Base-by-base conservation (phyloP, 1,139 yeast species). In the Scheffersomyces segobiensis region DNA sequence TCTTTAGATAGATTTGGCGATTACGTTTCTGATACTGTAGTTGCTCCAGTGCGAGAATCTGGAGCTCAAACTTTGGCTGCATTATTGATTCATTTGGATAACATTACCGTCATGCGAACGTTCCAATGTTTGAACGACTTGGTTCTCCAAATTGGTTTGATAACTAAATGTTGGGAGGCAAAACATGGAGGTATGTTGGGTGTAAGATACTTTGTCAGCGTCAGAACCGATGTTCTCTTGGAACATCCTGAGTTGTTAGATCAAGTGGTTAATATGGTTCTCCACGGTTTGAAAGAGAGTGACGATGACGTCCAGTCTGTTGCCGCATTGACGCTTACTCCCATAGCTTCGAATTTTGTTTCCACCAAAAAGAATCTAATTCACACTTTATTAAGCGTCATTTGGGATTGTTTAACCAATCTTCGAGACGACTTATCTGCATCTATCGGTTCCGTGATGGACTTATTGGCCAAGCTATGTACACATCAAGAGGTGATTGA, bases 131-230 rank as follows among this genome's bases (percentile, higher is more conserved):
- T 96, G 57, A 84, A 87, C 59, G 82, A 84, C 55, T 78, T 96
- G 58, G 92, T 93, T 0, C 73, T 90, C 57, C 99, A 96, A 72
- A 85, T 88, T 54, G 74, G 70, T 21, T 56, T 73, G 39, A 66
- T 72, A 24, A 79, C 83, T 7, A 77, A 75, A 53, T 83, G 89
- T 57, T 96, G 99, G 99, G 98, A 96, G 71, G 98, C 98, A 1
- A 91, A 96, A 60, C 99, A 96, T 78, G 99, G 99, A 63, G 99
- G 99, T 53, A 88, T 96, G 88, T 82, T 96, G 26, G 99, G 99
- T 0, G 80, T 96, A 57, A 80, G 97, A 59, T 96, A 96, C 73
- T 88, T 95, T 66, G 99, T 93, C 4, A 89, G 97, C 63, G 93
- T 95, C 5, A 83, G 97, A 67, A 88, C 93, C 0, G 96, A 91